Evolutionary conservation across 345 rosid species (phyloP), one percentile per base, ranked within the genome.

Genomic region (Linum tenue): DNA sequence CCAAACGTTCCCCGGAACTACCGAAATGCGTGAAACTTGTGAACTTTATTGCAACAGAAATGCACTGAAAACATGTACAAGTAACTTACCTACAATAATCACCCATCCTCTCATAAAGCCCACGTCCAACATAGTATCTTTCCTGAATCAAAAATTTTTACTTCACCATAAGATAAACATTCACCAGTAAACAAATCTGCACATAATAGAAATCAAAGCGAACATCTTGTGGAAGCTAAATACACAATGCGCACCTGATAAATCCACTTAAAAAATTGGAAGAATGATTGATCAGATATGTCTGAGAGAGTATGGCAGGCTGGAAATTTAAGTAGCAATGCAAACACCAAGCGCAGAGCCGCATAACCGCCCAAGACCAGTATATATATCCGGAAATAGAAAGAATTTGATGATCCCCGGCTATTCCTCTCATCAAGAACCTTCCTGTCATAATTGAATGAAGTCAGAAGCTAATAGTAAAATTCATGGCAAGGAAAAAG

Each of bases 261-360:
- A 69, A 94, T 88, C 99, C 99, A 94, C 80, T 94, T 94, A 64
- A 94, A 94, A 77, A 94, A 85, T 76, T 94, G 99, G 78, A 94
- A 94, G 77, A 94, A 94, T 35, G 95, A 77, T 64, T 94, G 99
- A 79, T 94, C 88, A 37, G 96, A 88, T 83, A 88, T 82, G 56
- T 82, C 95, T 62, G 99, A 94, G 63, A 94, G 74, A 39, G 81
- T 42, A 79, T 90, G 99, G 76, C 95, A 94, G 59, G 86, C 91
- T 42, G 92, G 96, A 72, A 84, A 75, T 73, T 94, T 86, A 51
- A 85, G 84, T 72, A 85, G 50, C 73, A 88, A 73, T 56, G 80
- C 92, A 75, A 88, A 71, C 73, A 85, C 65, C 56, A 88, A 12
- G 51, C 99, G 96, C 73, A 88, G 63, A 70, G 81, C 97, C 2